Evolutionary conservation across 495 filamentous ascomycete genomes (phyloP), one percentile per base, ranked within the genome.

Genomic region (Penicillium desertorum): DNA sequence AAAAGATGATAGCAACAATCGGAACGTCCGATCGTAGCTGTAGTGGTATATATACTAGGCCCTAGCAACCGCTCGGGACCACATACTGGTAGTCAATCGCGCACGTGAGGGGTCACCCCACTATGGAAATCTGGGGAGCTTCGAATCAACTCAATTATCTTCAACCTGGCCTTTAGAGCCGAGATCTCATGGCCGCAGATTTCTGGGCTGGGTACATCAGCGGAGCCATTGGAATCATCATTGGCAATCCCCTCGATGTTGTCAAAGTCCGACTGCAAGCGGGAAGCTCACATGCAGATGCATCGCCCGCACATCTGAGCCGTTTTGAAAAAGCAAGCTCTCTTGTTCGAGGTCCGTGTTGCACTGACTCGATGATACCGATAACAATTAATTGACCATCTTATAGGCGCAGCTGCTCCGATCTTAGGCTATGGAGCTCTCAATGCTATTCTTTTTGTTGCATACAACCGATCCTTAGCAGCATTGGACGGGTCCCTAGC

Each of bases 181-280:
- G 36, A 48, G 20, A 19, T 44, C 45, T 32, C 34, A 92, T 92
- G 88, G 88, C 88, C 32, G 81, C 88, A 54, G 90, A 93, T 72
- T 96, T 94, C 74, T 92, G 86, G 87, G 87, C 83, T 56, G 88
- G 91, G 62, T 96, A 96, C 72, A 74, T 93, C 61, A 90, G 87
- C 63, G 92, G 92, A 17, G 90, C 86, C 50, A 77, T 83, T 5
- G 88, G 89, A 43, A 96, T 96, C 61, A 74, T 94, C 36, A 86
- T 96, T 53, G 92, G 92, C 57, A 95, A 94, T 60, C 92, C 92
- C 3, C 76, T 96, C 0, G 92, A 96, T 64, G 76, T 96, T 2
- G 76, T 94, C 62, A 96, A 96, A 76, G 89, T 92, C 43, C 84
- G 82, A 30, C 74, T 91, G 5, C 92, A 96, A 78, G 86, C 90